Evolutionary conservation across 371 early-diverging fungal species (phyloP).

Genomic region (Mucor circinelloides): DNA sequence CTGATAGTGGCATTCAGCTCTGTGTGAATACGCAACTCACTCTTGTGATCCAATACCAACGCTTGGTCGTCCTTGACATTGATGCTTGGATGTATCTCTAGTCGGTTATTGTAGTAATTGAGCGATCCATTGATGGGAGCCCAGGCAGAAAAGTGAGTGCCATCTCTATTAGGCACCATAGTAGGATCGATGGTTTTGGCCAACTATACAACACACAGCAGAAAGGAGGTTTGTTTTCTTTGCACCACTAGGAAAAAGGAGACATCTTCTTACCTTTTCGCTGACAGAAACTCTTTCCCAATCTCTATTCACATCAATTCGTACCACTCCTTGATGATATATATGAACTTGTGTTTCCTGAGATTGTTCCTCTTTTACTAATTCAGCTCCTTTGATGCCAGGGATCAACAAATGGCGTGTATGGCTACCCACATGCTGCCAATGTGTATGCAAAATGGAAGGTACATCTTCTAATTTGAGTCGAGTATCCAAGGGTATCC

Average conservation of each 20-base stretch:
- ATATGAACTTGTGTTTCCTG: slow-evolving; percentile 19
- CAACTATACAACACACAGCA: slow-evolving; percentile 8
- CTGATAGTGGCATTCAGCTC: slow-evolving; percentile 24
- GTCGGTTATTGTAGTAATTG: slow-evolving; percentile 27
- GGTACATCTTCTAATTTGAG: slow-evolving; percentile 23
- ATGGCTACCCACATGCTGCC: slow-evolving; percentile 3
- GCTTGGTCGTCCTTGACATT: slow-evolving; percentile 18
- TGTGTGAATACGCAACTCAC: slow-evolving; percentile 13
- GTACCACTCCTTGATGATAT: slow-evolving; percentile 29
- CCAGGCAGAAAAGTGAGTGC: slow-evolving; percentile 15
- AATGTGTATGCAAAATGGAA: slow-evolving; percentile 20
- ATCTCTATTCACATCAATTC: slow-evolving; percentile 30
- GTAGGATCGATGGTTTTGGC: slow-evolving; percentile 24
- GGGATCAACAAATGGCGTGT: slow-evolving; percentile 29
- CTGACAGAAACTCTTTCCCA: slow-evolving; percentile 39
- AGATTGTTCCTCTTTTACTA: slow-evolving; percentile 21
- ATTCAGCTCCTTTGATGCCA: slow-evolving; percentile 25
- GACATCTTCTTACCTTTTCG: slow-evolving; percentile 30
- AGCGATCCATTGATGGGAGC: slow-evolving; percentile 30
- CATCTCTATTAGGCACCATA: slow-evolving; percentile 9
- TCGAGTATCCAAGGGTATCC: slow-evolving; percentile 33
- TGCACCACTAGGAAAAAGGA: not conserved
- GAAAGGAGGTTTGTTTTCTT: not conserved
- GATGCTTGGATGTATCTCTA: slow-evolving; percentile 20
- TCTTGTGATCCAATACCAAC: slow-evolving; percentile 13